Conservation (phyloP, 2,329 filamentous ascomycete species). For the Xylaria sp. region DNA sequence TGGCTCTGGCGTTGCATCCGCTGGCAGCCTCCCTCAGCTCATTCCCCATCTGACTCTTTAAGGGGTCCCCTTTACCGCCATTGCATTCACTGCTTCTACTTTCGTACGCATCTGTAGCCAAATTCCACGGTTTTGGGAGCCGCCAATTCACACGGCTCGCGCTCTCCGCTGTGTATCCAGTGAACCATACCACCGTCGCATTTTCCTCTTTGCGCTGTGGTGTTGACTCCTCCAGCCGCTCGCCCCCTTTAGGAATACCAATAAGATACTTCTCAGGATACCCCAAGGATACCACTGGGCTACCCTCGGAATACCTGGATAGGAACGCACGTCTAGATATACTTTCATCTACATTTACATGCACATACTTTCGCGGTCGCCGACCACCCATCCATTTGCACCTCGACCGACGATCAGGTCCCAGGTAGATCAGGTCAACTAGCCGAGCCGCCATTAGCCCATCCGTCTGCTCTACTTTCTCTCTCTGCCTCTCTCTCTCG, state of each 20-base stretch:
- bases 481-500: slow-evolving; percentile 18
- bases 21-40: slow-evolving; percentile 9
- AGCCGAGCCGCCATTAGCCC: slow-evolving; percentile 39
- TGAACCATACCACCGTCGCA: slow-evolving; percentile 22
- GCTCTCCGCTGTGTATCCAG: slow-evolving; percentile 18
- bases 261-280: slow-evolving; percentile 7
- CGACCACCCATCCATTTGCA: slow-evolving; percentile 31
- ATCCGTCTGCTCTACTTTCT: slow-evolving; percentile 23
- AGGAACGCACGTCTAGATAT: slow-evolving; percentile 19
- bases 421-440: slow-evolving; percentile 32
- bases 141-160: slow-evolving; percentile 22
- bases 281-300: slow-evolving; percentile 9
- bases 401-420: slow-evolving; percentile 27
- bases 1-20: slow-evolving; percentile 19
- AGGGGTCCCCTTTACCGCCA: slow-evolving; percentile 4
- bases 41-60: not conserved
- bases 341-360: slow-evolving; percentile 22
- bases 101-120: slow-evolving; percentile 22
- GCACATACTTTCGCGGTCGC: slow-evolving; percentile 31
- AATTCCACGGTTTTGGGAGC: slow-evolving; percentile 17
- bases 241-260: slow-evolving; percentile 4
- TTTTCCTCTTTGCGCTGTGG: slow-evolving; percentile 21
- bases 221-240: slow-evolving; percentile 18
- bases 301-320: slow-evolving; percentile 18
- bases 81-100: slow-evolving; percentile 16